Evolutionary conservation across 495 filamentous ascomycete genomes (phyloP), one percentile per base, ranked within the genome.

Genomic region (Clohesyomyces aquaticus): DNA sequence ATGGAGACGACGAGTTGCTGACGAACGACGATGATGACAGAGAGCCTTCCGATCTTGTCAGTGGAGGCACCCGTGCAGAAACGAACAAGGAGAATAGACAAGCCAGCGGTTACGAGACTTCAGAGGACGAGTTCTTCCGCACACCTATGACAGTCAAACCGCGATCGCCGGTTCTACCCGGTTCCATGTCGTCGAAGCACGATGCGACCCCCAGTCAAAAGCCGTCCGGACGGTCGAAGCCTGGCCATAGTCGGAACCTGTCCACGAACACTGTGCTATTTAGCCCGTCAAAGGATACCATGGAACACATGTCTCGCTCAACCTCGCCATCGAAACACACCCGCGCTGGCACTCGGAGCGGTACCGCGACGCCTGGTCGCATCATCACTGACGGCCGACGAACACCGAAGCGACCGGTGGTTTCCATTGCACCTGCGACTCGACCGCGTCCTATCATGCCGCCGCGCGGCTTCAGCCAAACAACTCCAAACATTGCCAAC

Each of bases 1-100:
- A 96, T 74, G 91, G 89, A 2, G 91, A 96, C 66, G 91, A 96
- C 66, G 91, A 96, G 73, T 80, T 91, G n/a, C 82, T 91, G n/a
- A 92, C 89, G 0, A 88, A 88, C 42, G 87, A 88, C 26, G 84
- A 87, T 43, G 84, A 87, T 35, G 64, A 74, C 48, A 10, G 54
- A 51, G 18, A 56, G 55, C 74, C 73, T 27, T 52, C 58, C 10
- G 75, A 76, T 16, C 43, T 19, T 3, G 49, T 27, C 12, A 70
- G 70, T 22, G 71, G 72, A 19, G 53, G 71, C 1, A 70, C 71
- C 1, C 51, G 45, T 16, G 19, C 28, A 26, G 47, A 26, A 25
- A 56, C 47, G 4, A 48, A 68, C 53, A 68, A 64, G 43, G 59
- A 66, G 41, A 66, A 59, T 25, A 59, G 22, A 29, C 46, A 23